These are phyloP conservation scores for Mucor lusitanicus DNA, from an alignment of 371 early-diverging fungal genomes.

Conservation along the genomic window DNA sequence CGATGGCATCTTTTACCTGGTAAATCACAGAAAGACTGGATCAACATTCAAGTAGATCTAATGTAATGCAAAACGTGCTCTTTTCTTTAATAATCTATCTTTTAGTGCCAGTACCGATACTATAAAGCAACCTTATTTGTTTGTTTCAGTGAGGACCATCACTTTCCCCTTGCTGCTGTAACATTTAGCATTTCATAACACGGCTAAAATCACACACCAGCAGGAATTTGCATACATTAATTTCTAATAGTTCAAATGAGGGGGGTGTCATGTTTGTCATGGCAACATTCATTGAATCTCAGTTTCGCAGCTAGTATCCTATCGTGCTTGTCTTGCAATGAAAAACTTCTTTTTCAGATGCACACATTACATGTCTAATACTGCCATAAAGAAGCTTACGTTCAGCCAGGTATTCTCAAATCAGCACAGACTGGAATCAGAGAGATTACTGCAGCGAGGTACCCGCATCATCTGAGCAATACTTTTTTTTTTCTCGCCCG, in stretches of 20 bases:
- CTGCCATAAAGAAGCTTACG: not conserved
- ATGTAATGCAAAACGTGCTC: not conserved
- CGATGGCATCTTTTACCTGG: not conserved
- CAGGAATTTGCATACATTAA: not conserved
- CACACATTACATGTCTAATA: not conserved
- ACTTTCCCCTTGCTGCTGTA: not conserved
- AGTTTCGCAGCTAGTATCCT: not conserved
- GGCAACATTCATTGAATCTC: not conserved
- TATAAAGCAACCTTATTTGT: not conserved
- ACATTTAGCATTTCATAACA: not conserved
- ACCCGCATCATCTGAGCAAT: not conserved
- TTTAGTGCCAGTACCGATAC: not conserved
- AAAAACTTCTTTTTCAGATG: not conserved
- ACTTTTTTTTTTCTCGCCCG: not conserved
- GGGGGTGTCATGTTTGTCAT: not conserved
- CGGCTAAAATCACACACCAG: not conserved
- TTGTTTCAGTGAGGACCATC: not conserved
- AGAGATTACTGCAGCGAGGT: not conserved
- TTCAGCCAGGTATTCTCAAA: not conserved
- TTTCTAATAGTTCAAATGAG: not conserved
- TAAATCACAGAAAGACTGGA: not conserved
- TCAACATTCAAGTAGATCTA: not conserved
- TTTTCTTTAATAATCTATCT: not conserved
- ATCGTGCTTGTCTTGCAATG: not conserved
- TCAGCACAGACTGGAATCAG: not conserved